Evolutionary conservation across 2,329 filamentous ascomycete genomes (phyloP).

Genomic region (Pseudogymnoascus sp.): DNA sequence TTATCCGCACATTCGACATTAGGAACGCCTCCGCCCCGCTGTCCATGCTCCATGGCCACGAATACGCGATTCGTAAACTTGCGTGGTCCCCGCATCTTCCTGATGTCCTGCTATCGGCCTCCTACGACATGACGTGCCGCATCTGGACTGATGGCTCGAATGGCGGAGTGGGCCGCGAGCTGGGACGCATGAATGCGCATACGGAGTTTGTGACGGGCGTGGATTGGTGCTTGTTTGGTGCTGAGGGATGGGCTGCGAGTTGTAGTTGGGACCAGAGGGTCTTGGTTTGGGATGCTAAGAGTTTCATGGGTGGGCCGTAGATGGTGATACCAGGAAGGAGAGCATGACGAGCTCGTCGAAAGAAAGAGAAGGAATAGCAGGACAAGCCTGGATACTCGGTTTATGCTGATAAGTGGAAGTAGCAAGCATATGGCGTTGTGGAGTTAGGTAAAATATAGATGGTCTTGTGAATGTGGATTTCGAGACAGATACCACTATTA

Average conservation of each 20-base stretch:
- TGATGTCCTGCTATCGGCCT: slow-evolving; percentile 78
- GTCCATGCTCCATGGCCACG: slow-evolving; percentile 71
- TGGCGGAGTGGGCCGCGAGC: slow-evolving; percentile 32
- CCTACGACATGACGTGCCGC: slow-evolving; percentile 96
- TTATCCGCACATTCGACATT: slow-evolving; percentile 86
- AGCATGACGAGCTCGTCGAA: neutral
- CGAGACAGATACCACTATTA: neutral
- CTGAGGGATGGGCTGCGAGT: slow-evolving; percentile 90
- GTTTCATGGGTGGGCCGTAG: slow-evolving; percentile 41
- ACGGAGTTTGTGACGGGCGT: slow-evolving; percentile 95
- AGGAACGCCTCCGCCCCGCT: slow-evolving; percentile 64
- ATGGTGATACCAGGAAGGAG: neutral
- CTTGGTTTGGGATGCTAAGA: slow-evolving; percentile 82
- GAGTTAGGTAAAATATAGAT: slow-evolving; percentile 7
- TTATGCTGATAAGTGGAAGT: neutral
- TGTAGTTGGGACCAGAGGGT: slow-evolving; percentile 91
- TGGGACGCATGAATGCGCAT: slow-evolving; percentile 77
- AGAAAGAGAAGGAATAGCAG: neutral
- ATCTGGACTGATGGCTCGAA: slow-evolving; percentile 75
- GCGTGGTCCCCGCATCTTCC: slow-evolving; percentile 92
- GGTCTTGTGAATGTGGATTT: neutral
- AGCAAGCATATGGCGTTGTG: slow-evolving; percentile 5
- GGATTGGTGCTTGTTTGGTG: slow-evolving; percentile 96
- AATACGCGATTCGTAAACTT: slow-evolving; percentile 80
- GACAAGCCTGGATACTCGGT: neutral